Conservation (phyloP, 106 monocot species). For the Posidonia australis region DNA sequence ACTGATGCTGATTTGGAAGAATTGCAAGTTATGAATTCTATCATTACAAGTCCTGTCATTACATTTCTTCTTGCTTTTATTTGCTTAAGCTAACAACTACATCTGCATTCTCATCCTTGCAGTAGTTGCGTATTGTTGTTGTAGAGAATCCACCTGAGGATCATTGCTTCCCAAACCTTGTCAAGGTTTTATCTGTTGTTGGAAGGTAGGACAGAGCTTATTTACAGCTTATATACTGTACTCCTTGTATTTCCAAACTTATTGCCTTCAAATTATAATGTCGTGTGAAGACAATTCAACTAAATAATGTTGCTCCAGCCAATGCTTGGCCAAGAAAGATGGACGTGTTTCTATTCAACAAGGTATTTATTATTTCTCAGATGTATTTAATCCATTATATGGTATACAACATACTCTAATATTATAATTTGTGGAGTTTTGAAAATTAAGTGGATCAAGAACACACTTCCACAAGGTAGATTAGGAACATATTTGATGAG, state of each 20-base stretch:
- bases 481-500: no score
- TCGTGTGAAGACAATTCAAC: constrained; percentile 88
- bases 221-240: background rate
- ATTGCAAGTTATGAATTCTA: constrained; percentile 14
- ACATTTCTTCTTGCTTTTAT: no score
- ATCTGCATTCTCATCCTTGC: background rate
- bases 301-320: constrained; percentile 50
- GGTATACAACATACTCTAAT: no score
- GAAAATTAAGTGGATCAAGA: no score
- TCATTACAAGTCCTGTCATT: background rate
- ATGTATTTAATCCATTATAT: no score
- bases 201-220: constrained; percentile 41
- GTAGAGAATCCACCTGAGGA: constrained; percentile 95
- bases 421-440: no score
- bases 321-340: constrained; percentile 67
- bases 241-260: no score
- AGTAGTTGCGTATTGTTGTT: constrained; percentile 75
- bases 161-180: constrained; percentile 83
- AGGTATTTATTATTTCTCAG: no score
- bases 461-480: no score
- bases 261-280: no score
- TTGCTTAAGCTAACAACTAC: no score
- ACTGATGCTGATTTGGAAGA: constrained; percentile 61
- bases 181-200: constrained; percentile 76
- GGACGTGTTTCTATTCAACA: constrained; percentile 79